Evolutionary conservation across 2,329 filamentous ascomycete species (phyloP), one percentile per base, ranked within the genome.

Genomic region (Bipolaris bicolor): DNA sequence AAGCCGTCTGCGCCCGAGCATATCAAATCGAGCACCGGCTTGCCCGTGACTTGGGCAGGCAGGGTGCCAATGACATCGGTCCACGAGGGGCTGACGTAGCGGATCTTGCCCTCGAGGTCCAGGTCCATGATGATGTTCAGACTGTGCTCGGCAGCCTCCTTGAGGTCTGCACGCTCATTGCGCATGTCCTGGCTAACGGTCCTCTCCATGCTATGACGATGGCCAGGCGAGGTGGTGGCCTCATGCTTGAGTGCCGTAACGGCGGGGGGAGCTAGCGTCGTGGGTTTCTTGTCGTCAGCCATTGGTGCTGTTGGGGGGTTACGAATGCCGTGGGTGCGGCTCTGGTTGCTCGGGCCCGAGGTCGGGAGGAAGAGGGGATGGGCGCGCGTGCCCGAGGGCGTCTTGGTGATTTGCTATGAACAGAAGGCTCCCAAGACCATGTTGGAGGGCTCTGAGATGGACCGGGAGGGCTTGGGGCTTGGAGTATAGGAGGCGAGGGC

Each of bases 1-100:
- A 99, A 99, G 55, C 89, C 87, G 60, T 84, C 84, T 67, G 89
- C 90, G 77, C 96, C 90, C 59, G 90, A 91, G 63, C 92, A 82
- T 61, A 98, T 85, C 48, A 97, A 78, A 54, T 97, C 90, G 54
- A 90, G 84, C 63, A 99, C 92, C 60, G 88, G 83, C 63, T 86
- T 88, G 57, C 91, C 91, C 66, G 90, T 84, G 49, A 97, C 87
- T 7, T 86, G 83, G 41, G 90, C 87, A 37, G 88, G 84, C 43
- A 85, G 80, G 3, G 90, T 94, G 57, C 95, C 95, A 59, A 98
- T 89, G 48, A 99, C 90, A 69, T 98, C 92, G 59, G 87, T 86
- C 95, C 95, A 99, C 15, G 94, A 97, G 11, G 93, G 91, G 75
- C 94, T 98, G 68, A 96, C 93, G 91, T 95, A 99, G 78, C 92